Evolutionary conservation across 2,329 filamentous ascomycete genomes (phyloP).

Genomic region (Tolypocladium endophyticum): DNA sequence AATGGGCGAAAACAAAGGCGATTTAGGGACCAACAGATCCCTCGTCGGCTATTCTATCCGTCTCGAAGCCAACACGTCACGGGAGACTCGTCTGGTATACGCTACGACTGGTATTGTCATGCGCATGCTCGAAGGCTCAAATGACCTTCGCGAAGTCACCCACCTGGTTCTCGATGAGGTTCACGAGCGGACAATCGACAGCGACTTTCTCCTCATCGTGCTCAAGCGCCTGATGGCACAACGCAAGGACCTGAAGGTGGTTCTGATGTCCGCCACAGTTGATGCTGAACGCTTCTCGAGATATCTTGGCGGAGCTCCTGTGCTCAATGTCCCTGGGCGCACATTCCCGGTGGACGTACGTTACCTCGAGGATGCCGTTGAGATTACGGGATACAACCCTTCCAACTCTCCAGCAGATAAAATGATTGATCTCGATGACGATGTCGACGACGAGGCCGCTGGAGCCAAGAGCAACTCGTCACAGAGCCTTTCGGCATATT

Average conservation of each 20-base stretch:
- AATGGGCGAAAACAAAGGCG: conserved; percentile 71
- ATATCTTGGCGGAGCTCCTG: conserved; percentile 76
- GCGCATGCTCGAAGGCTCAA: conserved; percentile 86
- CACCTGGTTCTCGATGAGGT: conserved; percentile 97
- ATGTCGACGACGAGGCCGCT: conserved; percentile 41
- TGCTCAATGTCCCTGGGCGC: conserved; percentile 82
- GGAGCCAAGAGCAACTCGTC: conserved; percentile 46
- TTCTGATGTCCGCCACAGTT: conserved; percentile 96
- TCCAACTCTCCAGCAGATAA: conserved; percentile 35
- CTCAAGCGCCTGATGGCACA: conserved; percentile 69
- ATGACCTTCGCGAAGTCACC: conserved; percentile 79
- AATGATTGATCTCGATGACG: conserved; percentile 54
- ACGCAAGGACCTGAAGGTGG: conserved; percentile 76
- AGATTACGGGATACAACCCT: conserved; percentile 65
- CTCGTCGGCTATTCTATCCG: conserved; percentile 92
- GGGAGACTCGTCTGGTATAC: conserved; percentile 77
- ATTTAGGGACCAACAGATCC: conserved; percentile 73
- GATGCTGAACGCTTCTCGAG: conserved; percentile 84
- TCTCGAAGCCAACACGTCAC: conserved; percentile 75
- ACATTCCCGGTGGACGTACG: conserved; percentile 86
- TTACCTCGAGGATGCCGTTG: conserved; percentile 87
- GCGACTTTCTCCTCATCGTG: conserved; percentile 89
- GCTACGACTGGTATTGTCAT: conserved; percentile 92
- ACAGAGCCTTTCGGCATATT: conserved; percentile 63
- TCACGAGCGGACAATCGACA: conserved; percentile 92